Base-by-base conservation (phyloP, 2,329 filamentous ascomycete genomes). In the Fusarium nematophilum region DNA sequence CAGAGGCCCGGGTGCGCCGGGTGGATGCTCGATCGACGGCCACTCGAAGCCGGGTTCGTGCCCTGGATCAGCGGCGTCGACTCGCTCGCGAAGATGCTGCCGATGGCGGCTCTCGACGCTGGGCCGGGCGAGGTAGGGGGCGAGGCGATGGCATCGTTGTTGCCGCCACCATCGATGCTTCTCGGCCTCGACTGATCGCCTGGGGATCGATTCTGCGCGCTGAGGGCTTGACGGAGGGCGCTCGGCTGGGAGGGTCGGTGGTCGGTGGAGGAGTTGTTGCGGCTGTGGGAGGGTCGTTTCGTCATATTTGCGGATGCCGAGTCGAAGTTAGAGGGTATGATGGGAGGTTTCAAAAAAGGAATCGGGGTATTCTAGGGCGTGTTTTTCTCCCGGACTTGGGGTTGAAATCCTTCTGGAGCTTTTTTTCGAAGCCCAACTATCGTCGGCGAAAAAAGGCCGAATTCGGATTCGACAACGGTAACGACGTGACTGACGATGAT, bases 1-100 rank as follows among this genome's bases (percentile, higher is more conserved):
- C 88, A 92, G 47, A 74, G 72, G 15, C 80, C 82, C 9, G 79
- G 74, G 62, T 83, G 80, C 5, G 73, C 75, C 26, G 69, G 66
- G 42, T 73, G 70, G 8, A 67, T 49, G 29, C 59, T 67, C 18
- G 63, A 59, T 37, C 63, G 64, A 15, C 64, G 64, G 10, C 49
- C 46, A 31, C 17, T 57, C 11, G 59, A 31, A 9, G 55, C 51
- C 66, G 64, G 33, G 74, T 64, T 44, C 54, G 21, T 67, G 17
- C 45, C 59, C 7, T 71, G 69, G 10, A 86, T 76, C 21, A 88
- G 73, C 3, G 82, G 78, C 2, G 84, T 85, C 3, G 78, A 79
- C 65, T 88, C 86, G 61, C 74, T 75, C 7, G 75, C 64, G 29
- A 62, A 62, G 15, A 62, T 55, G 17, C 57, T 46, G 53, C 30